Conservation (phyloP, 768 basidiomycete genomes). For the Hygrocybe coccinea region DNA sequence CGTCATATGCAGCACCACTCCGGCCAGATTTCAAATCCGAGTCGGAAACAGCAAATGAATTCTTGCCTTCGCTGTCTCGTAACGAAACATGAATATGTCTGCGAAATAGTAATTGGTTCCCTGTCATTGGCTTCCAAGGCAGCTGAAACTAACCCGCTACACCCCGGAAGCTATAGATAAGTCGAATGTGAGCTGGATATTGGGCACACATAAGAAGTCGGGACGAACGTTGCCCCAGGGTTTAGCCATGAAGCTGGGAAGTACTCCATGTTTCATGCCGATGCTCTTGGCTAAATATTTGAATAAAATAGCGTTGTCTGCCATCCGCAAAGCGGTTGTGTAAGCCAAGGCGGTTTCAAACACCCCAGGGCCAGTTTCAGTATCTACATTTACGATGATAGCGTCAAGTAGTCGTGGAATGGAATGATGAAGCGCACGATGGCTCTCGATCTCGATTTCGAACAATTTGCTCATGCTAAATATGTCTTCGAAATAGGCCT, state of each 20-base stretch:
- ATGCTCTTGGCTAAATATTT: constrained; percentile 90
- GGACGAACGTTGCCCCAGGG: constrained; percentile 83
- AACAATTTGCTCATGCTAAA: constrained; percentile 74
- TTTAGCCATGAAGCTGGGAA: constrained; percentile 98
- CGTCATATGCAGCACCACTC: constrained; percentile 64
- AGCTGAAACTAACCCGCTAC: constrained; percentile 65
- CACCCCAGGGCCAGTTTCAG: constrained; percentile 89
- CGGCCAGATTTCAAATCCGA: constrained; percentile 60
- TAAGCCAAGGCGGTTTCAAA: constrained; percentile 86
- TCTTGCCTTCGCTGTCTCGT: constrained; percentile 59
- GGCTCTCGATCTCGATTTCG: constrained; percentile 78
- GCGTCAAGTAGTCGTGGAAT: neutral
- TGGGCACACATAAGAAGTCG: neutral
- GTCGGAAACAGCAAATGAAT: constrained; percentile 72
- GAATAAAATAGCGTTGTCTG: constrained; percentile 88
- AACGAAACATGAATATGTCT: constrained; percentile 93
- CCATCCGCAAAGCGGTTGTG: constrained; percentile 72
- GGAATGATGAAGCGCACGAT: constrained; percentile 49
- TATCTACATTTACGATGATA: constrained; percentile 46
- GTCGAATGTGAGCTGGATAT: constrained; percentile 3
- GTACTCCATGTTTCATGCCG: constrained; percentile 81
- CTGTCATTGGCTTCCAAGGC: neutral
- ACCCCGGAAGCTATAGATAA: constrained; percentile 74
- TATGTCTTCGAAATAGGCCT: constrained; percentile 82
- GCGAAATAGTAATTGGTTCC: constrained; percentile 2